phyloP scores from a whole-genome alignment of 768 basidiomycete genomes.

The Termitomyces sp. region DNA sequence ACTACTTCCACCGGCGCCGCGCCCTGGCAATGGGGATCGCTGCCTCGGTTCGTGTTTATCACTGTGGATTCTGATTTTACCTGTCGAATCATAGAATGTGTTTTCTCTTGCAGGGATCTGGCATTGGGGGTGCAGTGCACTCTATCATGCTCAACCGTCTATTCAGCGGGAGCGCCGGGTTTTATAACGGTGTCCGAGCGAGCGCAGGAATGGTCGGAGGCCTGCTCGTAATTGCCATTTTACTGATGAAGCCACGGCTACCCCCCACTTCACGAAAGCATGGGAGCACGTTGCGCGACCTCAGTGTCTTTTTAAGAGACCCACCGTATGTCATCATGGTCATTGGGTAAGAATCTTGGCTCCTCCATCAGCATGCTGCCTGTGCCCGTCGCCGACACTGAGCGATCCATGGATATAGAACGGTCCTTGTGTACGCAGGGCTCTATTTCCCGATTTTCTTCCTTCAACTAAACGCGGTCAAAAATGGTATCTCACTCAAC shows the following conservation, averaged over 20 bases:
- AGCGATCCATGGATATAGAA: conserved; percentile 18
- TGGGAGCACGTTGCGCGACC: conserved; percentile 22
- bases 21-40: conserved; percentile 49
- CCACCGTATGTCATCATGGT: conserved; percentile 39
- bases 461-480: conserved; percentile 49
- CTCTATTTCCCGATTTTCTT: conserved; percentile 54
- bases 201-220: conserved; percentile 32
- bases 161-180: conserved; percentile 42
- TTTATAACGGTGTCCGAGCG: conserved; percentile 44
- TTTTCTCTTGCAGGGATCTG: conserved; percentile 39
- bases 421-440: conserved; percentile 31
- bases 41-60: conserved; percentile 30
- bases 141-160: conserved; percentile 61
- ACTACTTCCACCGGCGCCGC: conserved; percentile 44
- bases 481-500: conserved; percentile 39
- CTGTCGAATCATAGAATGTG: conserved; percentile 4
- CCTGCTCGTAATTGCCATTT: conserved; percentile 25
- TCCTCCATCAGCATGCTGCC: background rate
- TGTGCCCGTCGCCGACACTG: background rate
- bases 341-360: conserved; percentile 27
- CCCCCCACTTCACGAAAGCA: conserved; percentile 30
- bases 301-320: conserved; percentile 37
- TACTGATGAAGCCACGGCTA: conserved; percentile 37
- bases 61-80: background rate
- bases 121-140: conserved; percentile 56